Base-by-base conservation (phyloP, 495 filamentous ascomycete species). In the Venustampulla echinocandica region DNA sequence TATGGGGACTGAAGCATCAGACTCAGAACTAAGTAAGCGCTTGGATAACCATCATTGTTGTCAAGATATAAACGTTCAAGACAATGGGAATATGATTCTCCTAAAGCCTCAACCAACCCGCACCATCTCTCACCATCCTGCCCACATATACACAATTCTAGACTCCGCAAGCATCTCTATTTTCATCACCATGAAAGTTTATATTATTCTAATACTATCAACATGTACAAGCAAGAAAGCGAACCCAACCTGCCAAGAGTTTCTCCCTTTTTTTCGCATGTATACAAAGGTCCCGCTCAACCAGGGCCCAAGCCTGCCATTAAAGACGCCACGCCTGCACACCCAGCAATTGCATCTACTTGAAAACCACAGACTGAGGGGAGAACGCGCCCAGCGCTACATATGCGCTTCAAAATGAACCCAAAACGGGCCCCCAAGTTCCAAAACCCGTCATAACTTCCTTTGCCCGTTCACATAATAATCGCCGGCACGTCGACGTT, bases 401-500 rank as follows among this genome's bases (percentile, higher is more conserved):
- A 4, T 42, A 24, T 21, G 23, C 22, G 23, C 21, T 19, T 13
- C 21, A 21, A 27, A 24, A n/a, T n/a, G n/a, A n/a, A n/a, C n/a
- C n/a, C n/a, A n/a, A n/a, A n/a, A n/a, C n/a, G n/a, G 3, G 20
- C 19, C 19, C 22, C 39, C 5, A 23, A 24, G 2, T 11, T 19
- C 24, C 42, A 9, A 32, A 46, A 32, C 32, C 28, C 28, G 34
- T 14, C 33, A 30, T 3, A 9, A 13, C n/a, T 43, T 19, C 40
- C 7, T n/a, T 23, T n/a, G 18, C 32, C 20, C 22, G n/a, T 47
- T 58, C 85, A 90, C 85, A 90, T 90, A 64, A 90, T 89, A 57
- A 90, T 90, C 28, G 85, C 83, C 42, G 85, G 85, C 49, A 84
- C 77, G 72, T 99, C 92, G 62, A 99, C 86, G 66, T 99, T 99